Percentiles rank a stretch among this genome's conserved stretches.
phyloP scores from a whole-genome alignment of 2,329 filamentous ascomycete genomes.

The Hypoxylon sp. region DNA sequence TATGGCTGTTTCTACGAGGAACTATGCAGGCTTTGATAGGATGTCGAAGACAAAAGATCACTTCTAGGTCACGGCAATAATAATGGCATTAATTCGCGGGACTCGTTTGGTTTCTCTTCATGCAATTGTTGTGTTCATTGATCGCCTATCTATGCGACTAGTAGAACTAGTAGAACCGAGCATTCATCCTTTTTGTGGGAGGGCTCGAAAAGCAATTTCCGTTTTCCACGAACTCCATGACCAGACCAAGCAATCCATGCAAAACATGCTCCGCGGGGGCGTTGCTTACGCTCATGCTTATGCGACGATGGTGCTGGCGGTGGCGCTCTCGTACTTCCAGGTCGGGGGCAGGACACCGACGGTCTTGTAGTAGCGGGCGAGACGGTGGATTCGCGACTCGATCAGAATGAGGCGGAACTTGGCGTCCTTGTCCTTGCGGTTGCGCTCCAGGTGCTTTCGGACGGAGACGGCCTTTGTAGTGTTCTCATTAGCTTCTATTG shows the following conservation, averaged over 20 bases:
- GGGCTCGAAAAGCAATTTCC: slow-evolving; percentile 52
- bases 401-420: slow-evolving; percentile 99
- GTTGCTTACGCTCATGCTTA: slow-evolving; percentile 79
- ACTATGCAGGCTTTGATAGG: slow-evolving; percentile 6
- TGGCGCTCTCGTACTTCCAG: slow-evolving; percentile 99
- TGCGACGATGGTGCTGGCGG: slow-evolving; percentile 92
- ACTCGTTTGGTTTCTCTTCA: slow-evolving; percentile 43
- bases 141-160: slow-evolving; percentile 47
- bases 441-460: slow-evolving; percentile 99
- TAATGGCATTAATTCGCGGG: slow-evolving; percentile 30
- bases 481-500: slow-evolving; percentile 41
- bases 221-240: slow-evolving; percentile 55
- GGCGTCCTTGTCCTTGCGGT: slow-evolving; percentile 99
- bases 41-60: background rate
- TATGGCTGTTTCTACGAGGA: background rate
- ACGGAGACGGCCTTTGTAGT: slow-evolving; percentile 85
- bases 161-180: slow-evolving; percentile 20
- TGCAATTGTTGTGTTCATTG: slow-evolving; percentile 31
- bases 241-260: slow-evolving; percentile 49
- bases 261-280: slow-evolving; percentile 33
- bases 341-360: slow-evolving; percentile 87
- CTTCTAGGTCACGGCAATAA: slow-evolving; percentile 11
- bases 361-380: slow-evolving; percentile 99
- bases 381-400: slow-evolving; percentile 99
- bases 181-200: slow-evolving; percentile 41